Base-by-base conservation (phyloP, 1,284 basidiomycete genomes). In the Pseudozyma tsukubaensis region DNA sequence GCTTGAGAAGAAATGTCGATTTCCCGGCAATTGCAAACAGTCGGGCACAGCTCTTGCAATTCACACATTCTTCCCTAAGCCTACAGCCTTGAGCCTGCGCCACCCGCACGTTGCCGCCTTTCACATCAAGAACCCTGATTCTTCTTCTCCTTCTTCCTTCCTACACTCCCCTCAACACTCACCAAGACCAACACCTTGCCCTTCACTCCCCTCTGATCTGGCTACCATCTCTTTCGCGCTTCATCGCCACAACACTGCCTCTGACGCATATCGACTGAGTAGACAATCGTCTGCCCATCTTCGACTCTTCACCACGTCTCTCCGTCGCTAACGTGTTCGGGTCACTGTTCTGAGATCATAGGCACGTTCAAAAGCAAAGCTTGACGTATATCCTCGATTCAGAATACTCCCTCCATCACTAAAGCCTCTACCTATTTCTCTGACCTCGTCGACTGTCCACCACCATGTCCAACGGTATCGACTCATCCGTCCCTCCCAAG, bases 261-360 rank as follows among this genome's bases (percentile, higher is more conserved):
- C 7, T 19, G 3, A 6, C 29, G 16, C 45, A 29, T 29, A 2
- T 19, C 32, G 11, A 39, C n/a, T 34, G 37, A 52, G 39, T 48
- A 49, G 56, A 51, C 51, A 21, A 19, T 6, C 8, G 42, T 54
- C 56, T 54, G 45, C 44, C 32, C 44, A 14, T 12, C 32, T 5
- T 34, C n/a, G 29, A 24, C 12, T 39, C 16, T 48, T 36, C 58
- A 61, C 50, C 42, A 47, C 49, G 14, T 47, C n/a, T 35, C 40
- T 37, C 43, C 14, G 13, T 47, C 59, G 43, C 56, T 59, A 32
- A 50, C 43, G 67, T 67, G 67, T 55, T 50, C 67, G 67, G 67
- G 67, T 69, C 67, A 69, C 67, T 69, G 67, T 69, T 69, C 67
- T 69, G 57, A 57, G 45, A 51, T 59, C 67, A 56, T 69, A 69